These are phyloP conservation scores for Saccharomyces pastorianus DNA, from an alignment of 1,139 yeast genomes.

Conservation along the genomic window DNA sequence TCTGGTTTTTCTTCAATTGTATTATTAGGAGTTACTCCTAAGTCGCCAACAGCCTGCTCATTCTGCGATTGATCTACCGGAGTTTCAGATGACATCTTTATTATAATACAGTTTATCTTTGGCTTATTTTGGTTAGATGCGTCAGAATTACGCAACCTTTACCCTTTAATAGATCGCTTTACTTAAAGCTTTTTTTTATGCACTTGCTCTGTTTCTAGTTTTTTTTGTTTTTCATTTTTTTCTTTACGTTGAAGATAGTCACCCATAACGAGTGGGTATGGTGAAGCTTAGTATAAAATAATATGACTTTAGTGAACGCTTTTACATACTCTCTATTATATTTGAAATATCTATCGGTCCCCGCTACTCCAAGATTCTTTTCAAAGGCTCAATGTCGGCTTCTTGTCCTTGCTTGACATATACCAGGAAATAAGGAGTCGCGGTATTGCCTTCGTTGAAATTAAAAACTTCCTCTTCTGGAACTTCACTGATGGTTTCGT, in stretches of 20 bases:
- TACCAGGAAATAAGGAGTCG: slow-evolving; percentile 88
- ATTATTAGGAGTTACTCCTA: background rate
- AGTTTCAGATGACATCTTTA: background rate
- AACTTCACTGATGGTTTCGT: slow-evolving; percentile 80
- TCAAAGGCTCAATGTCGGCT: slow-evolving; percentile 59
- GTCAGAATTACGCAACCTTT: background rate
- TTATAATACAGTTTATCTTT: background rate
- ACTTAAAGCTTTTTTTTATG: background rate
- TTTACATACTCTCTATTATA: background rate
- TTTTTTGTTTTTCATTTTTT: background rate
- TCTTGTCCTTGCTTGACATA: slow-evolving; percentile 64
- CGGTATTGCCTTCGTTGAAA: slow-evolving; percentile 64
- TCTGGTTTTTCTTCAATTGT: background rate
- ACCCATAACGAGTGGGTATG: background rate
- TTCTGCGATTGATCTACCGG: background rate
- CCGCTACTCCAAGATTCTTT: slow-evolving; percentile 33
- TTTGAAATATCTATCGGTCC: background rate
- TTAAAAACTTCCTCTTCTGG: slow-evolving; percentile 63
- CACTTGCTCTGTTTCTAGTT: background rate
- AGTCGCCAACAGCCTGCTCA: background rate
- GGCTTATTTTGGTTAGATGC: background rate
- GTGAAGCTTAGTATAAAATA: background rate
- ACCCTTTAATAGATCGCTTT: background rate
- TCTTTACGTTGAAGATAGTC: background rate
- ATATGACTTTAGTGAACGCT: background rate